Percentiles rank a stretch among this genome's conserved stretches.
These are phyloP conservation scores for Symbiodinium natans DNA, from an alignment of 73 alveolate genomes.

Conservation along the genomic window DNA sequence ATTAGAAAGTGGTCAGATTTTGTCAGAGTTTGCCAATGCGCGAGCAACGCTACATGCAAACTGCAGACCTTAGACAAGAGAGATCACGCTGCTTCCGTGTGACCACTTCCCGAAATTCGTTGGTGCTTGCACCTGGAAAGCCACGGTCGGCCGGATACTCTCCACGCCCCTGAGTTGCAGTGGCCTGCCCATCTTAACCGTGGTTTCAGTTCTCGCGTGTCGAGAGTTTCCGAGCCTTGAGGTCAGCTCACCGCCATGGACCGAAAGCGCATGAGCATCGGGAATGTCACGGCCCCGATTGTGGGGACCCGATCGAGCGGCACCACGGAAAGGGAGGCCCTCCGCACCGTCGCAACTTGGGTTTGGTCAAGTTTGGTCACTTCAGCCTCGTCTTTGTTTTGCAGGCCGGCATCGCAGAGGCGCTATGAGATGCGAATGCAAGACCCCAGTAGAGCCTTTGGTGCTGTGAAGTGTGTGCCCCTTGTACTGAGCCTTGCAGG, in stretches of 20 bases:
- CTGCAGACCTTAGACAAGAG: background rate
- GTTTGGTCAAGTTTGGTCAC: background rate
- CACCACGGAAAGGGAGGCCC: conserved; percentile 79
- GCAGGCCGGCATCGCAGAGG: conserved; percentile 90
- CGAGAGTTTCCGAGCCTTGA: background rate
- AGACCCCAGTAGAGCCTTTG: too few relatives aligned
- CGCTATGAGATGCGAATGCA: background rate
- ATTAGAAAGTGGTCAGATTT: background rate
- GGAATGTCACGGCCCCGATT: conserved; percentile 44
- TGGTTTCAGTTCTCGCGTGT: background rate
- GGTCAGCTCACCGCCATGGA: conserved; percentile 65
- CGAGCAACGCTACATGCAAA: background rate
- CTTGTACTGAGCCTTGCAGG: too few relatives aligned
- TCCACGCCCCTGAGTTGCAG: too few relatives aligned
- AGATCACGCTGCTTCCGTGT: background rate
- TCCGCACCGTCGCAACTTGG: background rate
- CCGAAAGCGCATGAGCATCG: conserved; percentile 92
- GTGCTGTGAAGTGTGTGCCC: too few relatives aligned
- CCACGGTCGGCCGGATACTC: background rate
- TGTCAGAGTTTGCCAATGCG: too few relatives aligned
- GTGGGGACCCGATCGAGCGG: conserved; percentile 74
- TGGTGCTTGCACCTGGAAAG: background rate
- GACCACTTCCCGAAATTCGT: background rate
- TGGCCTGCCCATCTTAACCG: background rate
- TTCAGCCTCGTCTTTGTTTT: background rate